Base-by-base conservation (phyloP, 2,329 filamentous ascomycete species). In the Pseudogymnoascus pannorum region DNA sequence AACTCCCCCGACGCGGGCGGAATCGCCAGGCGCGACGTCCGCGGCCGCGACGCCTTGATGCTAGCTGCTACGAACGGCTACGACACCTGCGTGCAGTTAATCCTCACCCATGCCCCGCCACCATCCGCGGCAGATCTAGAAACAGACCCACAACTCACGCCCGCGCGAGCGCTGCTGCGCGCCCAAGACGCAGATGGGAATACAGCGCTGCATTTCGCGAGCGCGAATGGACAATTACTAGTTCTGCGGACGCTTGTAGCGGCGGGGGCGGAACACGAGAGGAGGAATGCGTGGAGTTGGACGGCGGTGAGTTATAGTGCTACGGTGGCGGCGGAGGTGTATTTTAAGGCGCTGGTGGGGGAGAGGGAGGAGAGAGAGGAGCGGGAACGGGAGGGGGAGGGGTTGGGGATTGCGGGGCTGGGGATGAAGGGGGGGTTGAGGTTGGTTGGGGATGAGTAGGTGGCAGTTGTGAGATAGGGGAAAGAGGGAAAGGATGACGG, bases 121-220 rank as follows among this genome's bases (percentile, higher is more conserved):
- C 24, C 44, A 14, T 72, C 73, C 20, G 76, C 76, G 0, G 81
- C 2, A 79, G 35, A 62, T 4, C 63, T 64, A 0, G 65, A 67
- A 0, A 62, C 63, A 18, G 20, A 51, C 14, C 44, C 44, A 6
- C 11, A 51, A 2, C 20, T 51, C 44, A 51, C 20, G 0, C 26
- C 36, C 8, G 20, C 38, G 6, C 8, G 59, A 5, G 63, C 60
- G 3, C 35, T 70, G 7, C 60, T 89, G 5, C 78, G 78, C 51
- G 77, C 80, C 29, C 77, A 79, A 3, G 91, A 96, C 69, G 69
- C 79, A 1, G 82, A 88, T 62, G 91, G 91, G n/a, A 94, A 95
- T 71, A 95, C 91, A 2, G 89, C 91, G 0, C 78, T 96, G 44
- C 91, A 96, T 75, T 92, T 94, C 75, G 92, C 92, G 11, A 91